Evolutionary conservation across 768 basidiomycete species (phyloP).

Genomic region (Tubosaeta sp.): DNA sequence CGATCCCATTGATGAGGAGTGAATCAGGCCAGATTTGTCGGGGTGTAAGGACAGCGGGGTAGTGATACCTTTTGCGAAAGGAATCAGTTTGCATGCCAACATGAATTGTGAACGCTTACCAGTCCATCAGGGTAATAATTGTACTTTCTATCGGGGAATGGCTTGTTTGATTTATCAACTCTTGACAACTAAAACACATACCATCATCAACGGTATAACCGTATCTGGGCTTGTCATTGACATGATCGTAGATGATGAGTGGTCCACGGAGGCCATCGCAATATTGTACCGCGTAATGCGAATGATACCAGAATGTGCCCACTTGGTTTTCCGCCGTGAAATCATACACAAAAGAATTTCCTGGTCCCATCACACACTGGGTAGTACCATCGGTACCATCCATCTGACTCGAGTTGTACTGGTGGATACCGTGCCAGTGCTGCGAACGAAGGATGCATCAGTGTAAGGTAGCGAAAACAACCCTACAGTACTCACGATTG

Average conservation of each 20-base stretch:
- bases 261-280: slow-evolving; percentile 46
- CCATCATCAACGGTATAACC: slow-evolving; percentile 22
- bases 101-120: slow-evolving; percentile 3
- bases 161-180: too few species aligned
- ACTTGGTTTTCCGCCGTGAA: slow-evolving; percentile 30
- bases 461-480: neutral
- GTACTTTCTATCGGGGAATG: neutral
- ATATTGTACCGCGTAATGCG: slow-evolving; percentile 16
- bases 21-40: slow-evolving; percentile 25
- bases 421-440: slow-evolving; percentile 29
- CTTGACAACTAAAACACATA: slow-evolving; percentile 1
- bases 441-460: slow-evolving; percentile 8
- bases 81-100: neutral
- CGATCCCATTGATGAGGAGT: slow-evolving; percentile 39
- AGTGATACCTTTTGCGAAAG: slow-evolving; percentile 17
- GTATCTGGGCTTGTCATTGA: slow-evolving; percentile 10
- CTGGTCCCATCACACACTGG: slow-evolving; percentile 38
- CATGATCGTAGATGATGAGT: slow-evolving; percentile 40
- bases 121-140: slow-evolving; percentile 31
- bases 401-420: slow-evolving; percentile 17
- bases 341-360: slow-evolving; percentile 34
- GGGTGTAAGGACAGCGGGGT: neutral
- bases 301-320: slow-evolving; percentile 39
- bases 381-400: slow-evolving; percentile 36
- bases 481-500: slow-evolving; percentile 15